Conservation (phyloP, 202 grass and related monocot genomes). For the Schoenoplectus tabernaemontani region DNA sequence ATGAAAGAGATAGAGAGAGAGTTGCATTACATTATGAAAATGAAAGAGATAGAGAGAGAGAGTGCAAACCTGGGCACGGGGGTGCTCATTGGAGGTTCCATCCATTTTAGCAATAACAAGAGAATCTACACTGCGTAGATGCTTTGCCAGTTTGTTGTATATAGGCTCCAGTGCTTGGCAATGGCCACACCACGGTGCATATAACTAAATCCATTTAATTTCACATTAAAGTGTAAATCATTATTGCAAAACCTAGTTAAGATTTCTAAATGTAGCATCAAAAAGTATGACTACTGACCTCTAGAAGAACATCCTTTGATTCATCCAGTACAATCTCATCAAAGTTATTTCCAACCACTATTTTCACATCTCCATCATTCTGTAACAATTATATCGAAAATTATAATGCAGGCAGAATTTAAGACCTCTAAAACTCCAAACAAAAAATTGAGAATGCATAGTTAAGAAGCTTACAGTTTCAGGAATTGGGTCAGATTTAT, state of each 20-base stretch:
- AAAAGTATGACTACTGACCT: conserved; percentile 41
- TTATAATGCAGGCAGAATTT: neutral
- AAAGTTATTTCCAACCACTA: conserved; percentile 84
- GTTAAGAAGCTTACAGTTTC: conserved; percentile 47
- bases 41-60: conserved; percentile 8
- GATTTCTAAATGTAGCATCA: neutral
- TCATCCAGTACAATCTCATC: conserved; percentile 93
- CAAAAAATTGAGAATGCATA: conserved; percentile 1
- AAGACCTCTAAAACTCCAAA: neutral
- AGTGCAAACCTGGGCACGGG: conserved; percentile 71
- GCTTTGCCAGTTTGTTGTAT: conserved; percentile 76
- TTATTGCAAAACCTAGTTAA: conserved; percentile 11
- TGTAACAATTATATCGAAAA: conserved; percentile 33
- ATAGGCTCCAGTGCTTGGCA: conserved; percentile 79
- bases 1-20: neutral
- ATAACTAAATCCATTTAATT: conserved; percentile 43
- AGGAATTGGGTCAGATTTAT: conserved; percentile 79
- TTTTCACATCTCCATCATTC: conserved; percentile 92
- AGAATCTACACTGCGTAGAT: conserved; percentile 59
- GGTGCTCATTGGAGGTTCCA: conserved; percentile 76
- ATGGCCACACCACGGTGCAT: conserved; percentile 97
- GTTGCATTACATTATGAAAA: conserved; percentile 11
- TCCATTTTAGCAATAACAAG: conserved; percentile 98
- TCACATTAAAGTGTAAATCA: neutral
- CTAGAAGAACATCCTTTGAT: conserved; percentile 92